phyloP scores from a whole-genome alignment of 345 rosid species.

The Aquilaria sinensis region DNA sequence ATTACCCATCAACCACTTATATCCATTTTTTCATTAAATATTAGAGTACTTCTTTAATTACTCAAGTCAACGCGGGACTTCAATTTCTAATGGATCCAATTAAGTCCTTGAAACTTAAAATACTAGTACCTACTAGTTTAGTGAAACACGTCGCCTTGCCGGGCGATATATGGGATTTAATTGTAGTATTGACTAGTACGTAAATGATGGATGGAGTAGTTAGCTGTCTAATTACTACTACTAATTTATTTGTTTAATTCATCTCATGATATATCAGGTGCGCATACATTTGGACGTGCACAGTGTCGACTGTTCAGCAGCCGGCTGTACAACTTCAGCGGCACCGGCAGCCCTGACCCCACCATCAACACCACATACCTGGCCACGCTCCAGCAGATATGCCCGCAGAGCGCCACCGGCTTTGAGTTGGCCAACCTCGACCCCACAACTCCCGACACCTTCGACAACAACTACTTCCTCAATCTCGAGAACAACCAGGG shows the following conservation, averaged over 20 bases:
- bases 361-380: slow-evolving; percentile 27
- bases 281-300: slow-evolving; percentile 43
- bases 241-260: too few relatives aligned
- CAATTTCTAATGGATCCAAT: too few relatives aligned
- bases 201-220: too few relatives aligned
- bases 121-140: too few relatives aligned
- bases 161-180: too few relatives aligned
- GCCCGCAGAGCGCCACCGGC: slow-evolving; percentile 30
- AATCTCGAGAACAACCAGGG: slow-evolving; percentile 36
- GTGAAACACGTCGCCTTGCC: too few relatives aligned
- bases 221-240: too few relatives aligned
- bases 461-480: slow-evolving; percentile 35
- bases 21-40: too few relatives aligned
- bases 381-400: slow-evolving; percentile 20
- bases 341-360: slow-evolving; percentile 30
- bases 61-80: too few relatives aligned
- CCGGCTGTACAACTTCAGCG: slow-evolving; percentile 39
- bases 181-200: too few relatives aligned
- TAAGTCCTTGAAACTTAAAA: too few relatives aligned
- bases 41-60: too few relatives aligned
- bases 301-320: slow-evolving; percentile 28
- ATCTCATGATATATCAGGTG: slow-evolving; percentile 16
- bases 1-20: not conserved
- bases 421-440: slow-evolving; percentile 22
- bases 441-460: slow-evolving; percentile 28